A percentile compares a stretch with the other conserved stretches of the same genome.
phyloP scores from a whole-genome alignment of 345 rosid species.

The Dovyalis caffra region DNA sequence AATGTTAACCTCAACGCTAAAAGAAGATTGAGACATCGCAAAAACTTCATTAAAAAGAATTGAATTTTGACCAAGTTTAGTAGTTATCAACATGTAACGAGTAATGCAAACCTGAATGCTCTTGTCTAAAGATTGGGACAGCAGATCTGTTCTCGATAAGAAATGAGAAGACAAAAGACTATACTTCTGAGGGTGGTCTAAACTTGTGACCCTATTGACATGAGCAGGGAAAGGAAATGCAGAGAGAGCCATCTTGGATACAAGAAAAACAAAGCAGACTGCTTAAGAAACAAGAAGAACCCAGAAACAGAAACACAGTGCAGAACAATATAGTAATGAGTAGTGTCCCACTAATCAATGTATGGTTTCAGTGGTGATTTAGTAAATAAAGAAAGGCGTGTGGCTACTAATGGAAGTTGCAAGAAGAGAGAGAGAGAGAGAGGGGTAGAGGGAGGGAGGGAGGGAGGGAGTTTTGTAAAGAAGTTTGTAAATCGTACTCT shows the following conservation, averaged over 20 bases:
- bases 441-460: not conserved
- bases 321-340: not conserved
- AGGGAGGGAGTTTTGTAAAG: too few species aligned
- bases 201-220: constrained; percentile 30
- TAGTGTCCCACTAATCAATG: constrained; percentile 6
- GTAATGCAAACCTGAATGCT: constrained; percentile 36
- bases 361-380: not conserved
- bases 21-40: not conserved
- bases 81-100: not conserved
- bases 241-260: constrained; percentile 58
- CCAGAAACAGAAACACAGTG: constrained; percentile 7
- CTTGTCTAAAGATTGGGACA: constrained; percentile 35
- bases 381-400: too few species aligned
- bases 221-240: constrained; percentile 63
- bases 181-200: constrained; percentile 44
- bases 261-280: too few species aligned
- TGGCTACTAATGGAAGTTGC: not conserved
- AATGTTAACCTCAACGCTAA: not conserved
- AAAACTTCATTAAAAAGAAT: not conserved
- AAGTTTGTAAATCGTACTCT: not conserved
- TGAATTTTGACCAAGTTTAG: constrained; percentile 10
- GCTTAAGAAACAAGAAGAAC: constrained; percentile 3
- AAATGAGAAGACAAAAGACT: constrained; percentile 39
- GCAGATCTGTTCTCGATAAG: constrained; percentile 49
- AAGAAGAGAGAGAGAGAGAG: not conserved